Evolutionary conservation across 176 grass and related monocot genomes (phyloP).

Genomic region (Dactylis glomerata): DNA sequence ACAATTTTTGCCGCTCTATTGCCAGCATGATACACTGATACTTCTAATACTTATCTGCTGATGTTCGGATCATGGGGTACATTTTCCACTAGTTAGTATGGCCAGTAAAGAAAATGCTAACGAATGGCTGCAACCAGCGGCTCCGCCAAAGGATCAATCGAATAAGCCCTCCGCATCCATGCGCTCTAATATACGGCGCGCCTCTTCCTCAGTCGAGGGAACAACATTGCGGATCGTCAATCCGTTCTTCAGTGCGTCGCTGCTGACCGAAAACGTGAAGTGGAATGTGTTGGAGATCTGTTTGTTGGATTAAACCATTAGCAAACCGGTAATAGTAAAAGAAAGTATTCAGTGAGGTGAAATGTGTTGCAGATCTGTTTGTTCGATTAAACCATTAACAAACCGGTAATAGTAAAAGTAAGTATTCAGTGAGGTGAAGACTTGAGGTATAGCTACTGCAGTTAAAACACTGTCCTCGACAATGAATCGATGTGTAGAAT

Average conservation of each 20-base stretch:
- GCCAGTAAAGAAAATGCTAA: neutral
- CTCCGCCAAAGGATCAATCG: conserved; percentile 1
- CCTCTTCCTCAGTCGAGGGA: conserved; percentile 92
- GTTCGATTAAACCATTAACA: neutral
- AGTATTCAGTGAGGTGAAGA: neutral
- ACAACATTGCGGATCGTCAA: conserved; percentile 84
- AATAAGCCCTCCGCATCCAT: conserved; percentile 73
- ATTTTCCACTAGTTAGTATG: neutral
- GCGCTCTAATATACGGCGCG: conserved; percentile 62
- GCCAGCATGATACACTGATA: neutral
- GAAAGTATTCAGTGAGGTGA: neutral
- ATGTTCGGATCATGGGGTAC: neutral
- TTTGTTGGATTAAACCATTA: neutral
- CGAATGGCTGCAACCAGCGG: neutral
- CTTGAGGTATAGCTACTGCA: neutral
- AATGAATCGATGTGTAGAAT: neutral
- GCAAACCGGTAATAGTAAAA: neutral
- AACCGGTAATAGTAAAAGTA: neutral
- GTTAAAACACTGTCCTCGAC: neutral
- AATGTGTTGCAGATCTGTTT: conserved; percentile 80
- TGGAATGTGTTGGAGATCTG: conserved; percentile 93
- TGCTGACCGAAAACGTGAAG: conserved; percentile 86
- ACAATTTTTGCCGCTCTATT: conserved; percentile 1
- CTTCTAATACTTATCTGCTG: conserved; percentile 25
- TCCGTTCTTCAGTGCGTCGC: conserved; percentile 58